Percentiles rank a stretch among this genome's conserved stretches.
Conservation (phyloP, 305 asterid genomes). For the Salvia sclarea region DNA sequence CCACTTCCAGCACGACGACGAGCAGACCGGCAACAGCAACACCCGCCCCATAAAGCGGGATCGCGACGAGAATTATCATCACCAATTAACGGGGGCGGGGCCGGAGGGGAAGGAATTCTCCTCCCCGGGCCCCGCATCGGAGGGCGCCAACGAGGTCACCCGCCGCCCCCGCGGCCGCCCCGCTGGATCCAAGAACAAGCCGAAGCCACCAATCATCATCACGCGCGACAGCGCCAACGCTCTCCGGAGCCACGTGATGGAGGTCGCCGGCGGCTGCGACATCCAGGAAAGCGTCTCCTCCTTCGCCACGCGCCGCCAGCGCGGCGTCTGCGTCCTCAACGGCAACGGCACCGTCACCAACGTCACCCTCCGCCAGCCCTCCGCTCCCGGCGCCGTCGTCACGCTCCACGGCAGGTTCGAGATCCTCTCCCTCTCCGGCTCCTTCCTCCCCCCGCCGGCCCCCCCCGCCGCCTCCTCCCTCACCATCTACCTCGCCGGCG, state of each 20-base stretch:
- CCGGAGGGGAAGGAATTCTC: constrained; percentile 39
- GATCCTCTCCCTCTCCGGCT: constrained; percentile 75
- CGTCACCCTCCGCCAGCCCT: constrained; percentile 76
- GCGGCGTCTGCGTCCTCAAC: constrained; percentile 77
- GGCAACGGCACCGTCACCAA: constrained; percentile 79
- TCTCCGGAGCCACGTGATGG: constrained; percentile 78
- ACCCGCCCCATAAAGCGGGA: constrained; percentile 44
- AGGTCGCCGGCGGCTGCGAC: constrained; percentile 68
- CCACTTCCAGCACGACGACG: constrained; percentile 45
- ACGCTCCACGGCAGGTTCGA: constrained; percentile 77
- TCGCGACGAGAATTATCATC: constrained; percentile 42
- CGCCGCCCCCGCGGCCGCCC: constrained; percentile 79
- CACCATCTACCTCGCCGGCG: constrained; percentile 73
- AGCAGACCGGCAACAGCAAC: constrained; percentile 50
- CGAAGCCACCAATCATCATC: constrained; percentile 83
- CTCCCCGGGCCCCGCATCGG: constrained; percentile 21
- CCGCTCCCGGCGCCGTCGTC: constrained; percentile 71
- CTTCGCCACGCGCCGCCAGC: constrained; percentile 73
- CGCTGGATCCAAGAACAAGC: constrained; percentile 77
- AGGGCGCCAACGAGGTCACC: constrained; percentile 42
- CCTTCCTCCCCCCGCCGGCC: constrained; percentile 82
- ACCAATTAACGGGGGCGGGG: too few species aligned
- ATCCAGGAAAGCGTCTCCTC: constrained; percentile 65
- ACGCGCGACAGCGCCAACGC: constrained; percentile 89
- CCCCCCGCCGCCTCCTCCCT: constrained; percentile 77